phyloP scores from a whole-genome alignment of 1,139 yeast genomes.

The Kodamaea ohmeri region DNA sequence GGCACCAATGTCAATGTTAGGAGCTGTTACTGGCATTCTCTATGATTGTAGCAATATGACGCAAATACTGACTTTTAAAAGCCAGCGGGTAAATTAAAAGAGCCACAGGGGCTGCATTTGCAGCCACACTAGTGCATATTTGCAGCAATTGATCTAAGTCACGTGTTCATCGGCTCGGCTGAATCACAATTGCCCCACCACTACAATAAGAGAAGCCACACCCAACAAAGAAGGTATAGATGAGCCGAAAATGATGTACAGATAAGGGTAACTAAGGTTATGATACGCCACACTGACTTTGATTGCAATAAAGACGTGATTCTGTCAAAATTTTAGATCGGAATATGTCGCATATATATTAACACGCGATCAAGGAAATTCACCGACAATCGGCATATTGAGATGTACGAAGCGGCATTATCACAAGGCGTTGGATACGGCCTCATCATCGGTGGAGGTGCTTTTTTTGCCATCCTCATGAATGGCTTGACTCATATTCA shows the following conservation, averaged over 20 bases:
- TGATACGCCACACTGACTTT: too few species aligned
- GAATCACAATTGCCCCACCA: background rate
- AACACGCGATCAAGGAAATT: too few species aligned
- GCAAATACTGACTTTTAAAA: background rate
- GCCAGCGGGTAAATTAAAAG: background rate
- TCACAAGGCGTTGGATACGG: slow-evolving; percentile 39
- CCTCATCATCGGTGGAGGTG: slow-evolving; percentile 34
- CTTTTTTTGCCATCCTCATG: slow-evolving; percentile 33
- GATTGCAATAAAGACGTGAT: too few species aligned
- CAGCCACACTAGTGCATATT: slow-evolving; percentile 2
- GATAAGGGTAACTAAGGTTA: too few species aligned
- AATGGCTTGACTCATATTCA: slow-evolving; percentile 29
- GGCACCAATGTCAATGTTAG: slow-evolving; percentile 7
- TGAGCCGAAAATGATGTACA: too few species aligned
- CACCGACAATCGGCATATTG: too few species aligned
- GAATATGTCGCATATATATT: too few species aligned
- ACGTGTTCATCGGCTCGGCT: slow-evolving; percentile 3
- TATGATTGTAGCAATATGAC: too few species aligned
- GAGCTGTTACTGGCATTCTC: slow-evolving; percentile 1
- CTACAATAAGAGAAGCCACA: background rate
- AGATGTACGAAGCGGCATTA: slow-evolving; percentile 15
- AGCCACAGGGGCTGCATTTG: background rate
- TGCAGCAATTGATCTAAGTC: slow-evolving; percentile 3
- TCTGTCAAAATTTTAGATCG: too few species aligned
- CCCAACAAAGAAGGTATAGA: too few species aligned